phyloP scores from a whole-genome alignment of 768 basidiomycete species.

The Coprinopsis strossmayeri region DNA sequence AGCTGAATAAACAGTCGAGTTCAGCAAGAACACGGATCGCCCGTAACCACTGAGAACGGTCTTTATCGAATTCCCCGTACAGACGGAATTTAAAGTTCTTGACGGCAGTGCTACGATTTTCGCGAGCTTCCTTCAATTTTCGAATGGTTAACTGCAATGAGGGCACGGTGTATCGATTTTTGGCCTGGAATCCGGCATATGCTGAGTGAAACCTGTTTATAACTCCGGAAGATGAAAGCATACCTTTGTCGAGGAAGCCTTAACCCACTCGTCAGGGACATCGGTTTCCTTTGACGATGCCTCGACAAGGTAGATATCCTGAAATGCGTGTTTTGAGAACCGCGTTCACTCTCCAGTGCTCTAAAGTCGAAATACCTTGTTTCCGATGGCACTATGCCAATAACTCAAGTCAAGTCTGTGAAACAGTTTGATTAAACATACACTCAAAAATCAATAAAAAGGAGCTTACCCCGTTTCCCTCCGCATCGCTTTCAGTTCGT shows the following conservation, averaged over 20 bases:
- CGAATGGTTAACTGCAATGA: conserved; percentile 67
- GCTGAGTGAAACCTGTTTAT: neutral
- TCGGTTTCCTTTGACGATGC: conserved; percentile 45
- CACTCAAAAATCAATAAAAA: no score
- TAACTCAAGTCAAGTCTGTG: conserved; percentile 28
- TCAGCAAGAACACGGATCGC: conserved; percentile 84
- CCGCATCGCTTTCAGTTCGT: conserved; percentile 56
- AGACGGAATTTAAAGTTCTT: conserved; percentile 79
- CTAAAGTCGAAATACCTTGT: conserved; percentile 68
- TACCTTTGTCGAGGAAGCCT: conserved; percentile 77
- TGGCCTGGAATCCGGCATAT: conserved; percentile 37
- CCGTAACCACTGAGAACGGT: conserved; percentile 77
- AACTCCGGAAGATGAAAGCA: conserved; percentile 6
- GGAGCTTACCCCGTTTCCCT: conserved; percentile 62
- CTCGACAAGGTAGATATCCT: conserved; percentile 92
- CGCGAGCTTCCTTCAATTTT: conserved; percentile 87
- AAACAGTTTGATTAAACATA: neutral
- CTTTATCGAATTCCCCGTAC: conserved; percentile 75
- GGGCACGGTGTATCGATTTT: conserved; percentile 72
- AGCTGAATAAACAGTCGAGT: conserved; percentile 90
- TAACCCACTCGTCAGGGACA: conserved; percentile 81
- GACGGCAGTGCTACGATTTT: conserved; percentile 73
- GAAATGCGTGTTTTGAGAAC: neutral
- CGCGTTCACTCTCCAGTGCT: neutral
- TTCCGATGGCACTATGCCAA: conserved; percentile 68